These are phyloP conservation scores for Nothophytophthora sp. DNA, from an alignment of 352 stramenopile species.

Conservation along the genomic window DNA sequence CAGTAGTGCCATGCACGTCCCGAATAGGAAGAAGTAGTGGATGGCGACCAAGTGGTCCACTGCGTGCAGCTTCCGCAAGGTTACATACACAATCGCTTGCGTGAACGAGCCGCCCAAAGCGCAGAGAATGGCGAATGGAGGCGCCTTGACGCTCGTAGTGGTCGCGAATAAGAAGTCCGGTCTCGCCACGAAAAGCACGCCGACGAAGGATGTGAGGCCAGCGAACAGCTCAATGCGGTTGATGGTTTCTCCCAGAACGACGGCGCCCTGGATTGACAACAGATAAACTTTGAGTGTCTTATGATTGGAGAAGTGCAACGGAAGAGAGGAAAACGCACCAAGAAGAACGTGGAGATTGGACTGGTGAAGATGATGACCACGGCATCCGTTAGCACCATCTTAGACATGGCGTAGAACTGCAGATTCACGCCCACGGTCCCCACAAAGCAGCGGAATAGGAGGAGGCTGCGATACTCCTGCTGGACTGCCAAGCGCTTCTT, in stretches of 20 bases:
- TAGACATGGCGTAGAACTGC: slow-evolving; percentile 43
- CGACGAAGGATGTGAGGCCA: slow-evolving; percentile 35
- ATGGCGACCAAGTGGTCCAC: slow-evolving; percentile 32
- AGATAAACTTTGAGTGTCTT: too few species aligned
- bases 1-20: slow-evolving; percentile 19
- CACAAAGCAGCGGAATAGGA: too few species aligned
- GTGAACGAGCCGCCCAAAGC: slow-evolving; percentile 16
- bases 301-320: too few species aligned
- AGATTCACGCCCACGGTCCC: slow-evolving; percentile 37
- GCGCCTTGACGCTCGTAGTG: background rate
- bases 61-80: slow-evolving; percentile 37
- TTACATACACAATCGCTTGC: slow-evolving; percentile 32
- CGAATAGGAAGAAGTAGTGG: slow-evolving; percentile 38
- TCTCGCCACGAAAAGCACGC: slow-evolving; percentile 40
- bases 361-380: slow-evolving; percentile 57
- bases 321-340: slow-evolving; percentile 15
- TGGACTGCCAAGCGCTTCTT: slow-evolving; percentile 23
- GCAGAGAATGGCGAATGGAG: slow-evolving; percentile 21
- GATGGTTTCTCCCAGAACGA: slow-evolving; percentile 33
- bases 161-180: slow-evolving; percentile 36
- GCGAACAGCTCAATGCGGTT: slow-evolving; percentile 28
- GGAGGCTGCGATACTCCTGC: too few species aligned
- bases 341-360: slow-evolving; percentile 46
- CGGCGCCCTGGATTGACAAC: slow-evolving; percentile 22
- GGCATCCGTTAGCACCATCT: slow-evolving; percentile 66